Evolutionary conservation across 176 grass and related monocot genomes (phyloP).

Genomic region (Thalia dealbata): DNA sequence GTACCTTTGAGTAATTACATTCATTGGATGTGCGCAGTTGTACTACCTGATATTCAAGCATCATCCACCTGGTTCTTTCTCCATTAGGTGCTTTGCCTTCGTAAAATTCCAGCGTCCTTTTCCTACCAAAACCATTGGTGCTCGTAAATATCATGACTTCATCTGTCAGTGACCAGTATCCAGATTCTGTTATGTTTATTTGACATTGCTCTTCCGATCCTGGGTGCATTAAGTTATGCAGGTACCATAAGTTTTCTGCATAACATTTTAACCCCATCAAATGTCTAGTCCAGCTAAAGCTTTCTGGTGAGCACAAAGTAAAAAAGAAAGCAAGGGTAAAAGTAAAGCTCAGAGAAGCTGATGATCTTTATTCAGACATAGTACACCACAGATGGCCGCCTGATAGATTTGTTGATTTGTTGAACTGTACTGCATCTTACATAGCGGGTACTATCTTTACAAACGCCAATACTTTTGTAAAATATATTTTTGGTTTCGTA

Average conservation of each 20-base stretch:
- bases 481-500: too few relatives aligned
- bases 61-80: conserved; percentile 39
- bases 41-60: conserved; percentile 44
- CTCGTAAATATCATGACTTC: conserved; percentile 25
- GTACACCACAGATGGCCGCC: neutral
- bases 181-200: conserved; percentile 26
- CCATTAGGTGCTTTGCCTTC: conserved; percentile 29
- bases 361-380: neutral
- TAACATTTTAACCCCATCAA: conserved; percentile 15
- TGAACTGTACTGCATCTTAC: too few relatives aligned
- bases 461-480: too few relatives aligned
- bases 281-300: neutral
- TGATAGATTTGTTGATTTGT: too few relatives aligned
- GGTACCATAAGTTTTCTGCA: conserved; percentile 33
- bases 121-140: conserved; percentile 23
- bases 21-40: conserved; percentile 20
- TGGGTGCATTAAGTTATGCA: conserved; percentile 22
- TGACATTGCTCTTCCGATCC: neutral
- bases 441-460: too few relatives aligned
- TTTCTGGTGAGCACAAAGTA: neutral
- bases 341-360: neutral
- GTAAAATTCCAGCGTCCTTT: conserved; percentile 35
- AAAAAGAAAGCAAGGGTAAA: neutral
- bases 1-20: conserved; percentile 30
- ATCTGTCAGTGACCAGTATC: conserved; percentile 28